Base-by-base conservation (phyloP, 1,139 yeast species). In the Meyerozyma elateridarum region DNA sequence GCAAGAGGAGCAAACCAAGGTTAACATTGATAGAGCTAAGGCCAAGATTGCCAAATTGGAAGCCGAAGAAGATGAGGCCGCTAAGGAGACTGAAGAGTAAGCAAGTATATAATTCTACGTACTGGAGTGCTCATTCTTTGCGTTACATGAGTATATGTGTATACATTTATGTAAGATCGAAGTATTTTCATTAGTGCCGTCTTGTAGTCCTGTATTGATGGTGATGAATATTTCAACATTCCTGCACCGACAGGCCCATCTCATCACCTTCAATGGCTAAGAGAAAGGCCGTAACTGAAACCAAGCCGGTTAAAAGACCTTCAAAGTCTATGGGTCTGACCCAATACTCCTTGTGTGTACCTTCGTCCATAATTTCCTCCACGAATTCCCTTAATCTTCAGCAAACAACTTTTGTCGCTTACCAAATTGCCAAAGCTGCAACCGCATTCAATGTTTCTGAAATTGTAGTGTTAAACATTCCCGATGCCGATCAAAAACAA, bases 1-100 rank as follows among this genome's bases (percentile, higher is more conserved):
- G 61, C 95, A 88, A 66, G 89, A 79, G 39, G 85, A 79, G 41
- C 88, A 81, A 54, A 87, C 96, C 39, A 73, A 78, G 57, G 75
- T 73, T 56, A 82, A 84, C 58, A 69, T 83, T 45, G 85, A 74
- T 46, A 73, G 71, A 44, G 95, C 91, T 38, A 77, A 85, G 65
- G 83, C 80, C 37, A 79, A 78, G 58, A 74, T 85, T 46, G 82
- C 83, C 44, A 72, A 79, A 54, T 64, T 85, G 42, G 77, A 69
- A 49, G 67, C 62, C 22, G 61, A 63, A 38, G 66, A 54, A 30
- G 61, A 49, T 27, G 54, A 49, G 15, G 61, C 53, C 14, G 60
- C 52, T 11, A 54, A 49, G 29, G 56, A 42, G 3, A 52, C 41
- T 7, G 50, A 40, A 11, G 55, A 42, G 18, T 55, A 49, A 25